Evolutionary conservation across 2,329 filamentous ascomycete species (phyloP).

Genomic region (Hymenoscyphus salicellus): DNA sequence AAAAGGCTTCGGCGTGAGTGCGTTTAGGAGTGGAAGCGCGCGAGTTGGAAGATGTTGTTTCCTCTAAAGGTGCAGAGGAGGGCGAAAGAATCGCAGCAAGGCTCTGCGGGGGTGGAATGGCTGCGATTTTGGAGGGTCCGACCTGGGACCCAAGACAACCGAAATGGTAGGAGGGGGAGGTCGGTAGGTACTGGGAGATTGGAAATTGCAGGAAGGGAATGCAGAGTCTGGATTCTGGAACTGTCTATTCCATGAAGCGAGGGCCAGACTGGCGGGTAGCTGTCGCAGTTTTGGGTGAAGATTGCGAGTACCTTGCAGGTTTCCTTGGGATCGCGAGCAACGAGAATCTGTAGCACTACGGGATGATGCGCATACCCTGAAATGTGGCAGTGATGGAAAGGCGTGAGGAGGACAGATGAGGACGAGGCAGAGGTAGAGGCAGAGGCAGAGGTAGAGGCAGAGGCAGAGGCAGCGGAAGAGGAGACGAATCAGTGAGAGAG

Average conservation of each 20-base stretch:
- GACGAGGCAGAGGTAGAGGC: neutral
- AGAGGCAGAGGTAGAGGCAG: neutral
- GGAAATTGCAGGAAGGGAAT: neutral
- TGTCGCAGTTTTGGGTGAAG: neutral
- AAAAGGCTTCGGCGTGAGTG: slow-evolving; percentile 35
- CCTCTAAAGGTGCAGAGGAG: slow-evolving; percentile 26
- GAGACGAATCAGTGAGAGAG: neutral
- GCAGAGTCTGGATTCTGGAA: neutral
- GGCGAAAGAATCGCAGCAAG: slow-evolving; percentile 39
- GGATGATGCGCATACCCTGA: neutral
- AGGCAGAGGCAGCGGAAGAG: neutral
- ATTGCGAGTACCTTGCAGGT: neutral
- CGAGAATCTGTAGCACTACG: too few relatives aligned
- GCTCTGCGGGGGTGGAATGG: slow-evolving; percentile 37
- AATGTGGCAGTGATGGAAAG: neutral
- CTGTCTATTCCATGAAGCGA: neutral
- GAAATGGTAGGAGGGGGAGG: slow-evolving; percentile 2
- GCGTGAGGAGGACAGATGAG: neutral
- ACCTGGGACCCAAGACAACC: slow-evolving; percentile 25
- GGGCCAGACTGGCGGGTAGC: too few relatives aligned
- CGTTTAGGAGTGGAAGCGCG: slow-evolving; percentile 35
- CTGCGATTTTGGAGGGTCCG: slow-evolving; percentile 32
- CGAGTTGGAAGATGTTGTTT: slow-evolving; percentile 24
- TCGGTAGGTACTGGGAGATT: neutral
- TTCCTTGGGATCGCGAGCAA: too few relatives aligned